Conservation (phyloP, 1,139 yeast species). For the Zygoascus meyerae region DNA sequence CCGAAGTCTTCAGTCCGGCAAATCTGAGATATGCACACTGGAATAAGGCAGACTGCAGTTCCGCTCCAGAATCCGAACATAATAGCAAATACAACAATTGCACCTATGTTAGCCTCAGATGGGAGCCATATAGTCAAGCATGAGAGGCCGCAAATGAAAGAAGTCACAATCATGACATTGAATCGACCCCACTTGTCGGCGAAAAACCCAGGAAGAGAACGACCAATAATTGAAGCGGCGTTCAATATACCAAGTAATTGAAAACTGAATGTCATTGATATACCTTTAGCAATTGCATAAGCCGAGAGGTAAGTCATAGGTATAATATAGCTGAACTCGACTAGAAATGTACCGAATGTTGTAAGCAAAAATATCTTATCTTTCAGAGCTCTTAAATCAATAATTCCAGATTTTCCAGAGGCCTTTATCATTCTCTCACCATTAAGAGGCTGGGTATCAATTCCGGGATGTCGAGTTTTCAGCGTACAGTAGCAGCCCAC, state of each 20-base stretch:
- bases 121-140: slow-evolving; percentile 48
- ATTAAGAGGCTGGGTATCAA: not conserved
- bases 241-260: slow-evolving; percentile 41
- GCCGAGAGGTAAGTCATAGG: slow-evolving; percentile 49
- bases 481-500: slow-evolving; percentile 39
- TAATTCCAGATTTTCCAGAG: not conserved
- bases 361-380: slow-evolving; percentile 41
- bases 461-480: slow-evolving; percentile 37
- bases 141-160: slow-evolving; percentile 34
- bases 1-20: slow-evolving; percentile 62
- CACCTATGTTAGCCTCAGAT: slow-evolving; percentile 40
- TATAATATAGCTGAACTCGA: slow-evolving; percentile 46
- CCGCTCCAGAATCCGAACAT: slow-evolving; percentile 52
- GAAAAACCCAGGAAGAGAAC: slow-evolving; percentile 43
- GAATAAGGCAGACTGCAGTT: slow-evolving; percentile 43
- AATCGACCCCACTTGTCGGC: slow-evolving; percentile 49
- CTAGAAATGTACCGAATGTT: slow-evolving; percentile 41
- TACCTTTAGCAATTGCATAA: slow-evolving; percentile 43
- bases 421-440: not conserved
- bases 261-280: slow-evolving; percentile 40
- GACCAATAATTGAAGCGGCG: slow-evolving; percentile 44
- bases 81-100: slow-evolving; percentile 43
- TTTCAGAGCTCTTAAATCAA: slow-evolving; percentile 40
- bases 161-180: slow-evolving; percentile 45
- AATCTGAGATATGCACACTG: slow-evolving; percentile 49